Percentiles rank a stretch among this genome's conserved stretches.
Evolutionary conservation across 1,284 basidiomycete species (phyloP).

Genomic region (Peniophora sp.): DNA sequence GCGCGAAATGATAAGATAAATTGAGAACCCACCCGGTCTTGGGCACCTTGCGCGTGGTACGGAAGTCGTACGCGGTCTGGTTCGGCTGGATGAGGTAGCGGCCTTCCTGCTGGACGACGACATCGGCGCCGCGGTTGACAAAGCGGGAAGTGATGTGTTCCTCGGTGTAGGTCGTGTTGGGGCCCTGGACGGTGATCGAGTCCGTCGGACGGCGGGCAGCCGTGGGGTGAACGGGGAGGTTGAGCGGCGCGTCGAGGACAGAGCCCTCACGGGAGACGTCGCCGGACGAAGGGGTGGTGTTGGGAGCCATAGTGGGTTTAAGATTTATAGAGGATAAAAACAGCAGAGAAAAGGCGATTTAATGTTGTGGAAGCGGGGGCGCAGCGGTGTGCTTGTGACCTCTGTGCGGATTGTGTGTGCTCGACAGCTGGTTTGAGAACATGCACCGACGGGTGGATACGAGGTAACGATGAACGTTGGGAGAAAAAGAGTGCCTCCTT

Average conservation of each 20-base stretch:
- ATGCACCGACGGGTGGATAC: slow-evolving; percentile 47
- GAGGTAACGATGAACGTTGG: slow-evolving; percentile 1
- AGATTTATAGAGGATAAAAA: slow-evolving; percentile 10
- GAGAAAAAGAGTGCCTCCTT: not conserved
- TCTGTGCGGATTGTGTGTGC: slow-evolving; percentile 72
- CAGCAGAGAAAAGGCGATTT: slow-evolving; percentile 22
- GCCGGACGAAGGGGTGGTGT: slow-evolving; percentile 38
- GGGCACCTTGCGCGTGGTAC: slow-evolving; percentile 80
- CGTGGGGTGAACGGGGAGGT: slow-evolving; percentile 76
- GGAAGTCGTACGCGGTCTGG: slow-evolving; percentile 81
- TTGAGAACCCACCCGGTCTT: slow-evolving; percentile 78
- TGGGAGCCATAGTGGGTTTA: slow-evolving; percentile 40
- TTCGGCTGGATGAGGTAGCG: slow-evolving; percentile 76
- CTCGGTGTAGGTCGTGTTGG: slow-evolving; percentile 75
- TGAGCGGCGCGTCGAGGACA: slow-evolving; percentile 44
- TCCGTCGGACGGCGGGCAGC: slow-evolving; percentile 64
- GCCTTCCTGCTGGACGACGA: slow-evolving; percentile 56
- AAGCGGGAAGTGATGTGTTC: slow-evolving; percentile 81
- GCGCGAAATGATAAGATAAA: slow-evolving; percentile 3
- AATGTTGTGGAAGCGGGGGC: slow-evolving; percentile 48
- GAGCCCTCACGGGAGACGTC: slow-evolving; percentile 62
- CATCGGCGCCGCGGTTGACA: slow-evolving; percentile 76
- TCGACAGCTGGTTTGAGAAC: slow-evolving; percentile 83
- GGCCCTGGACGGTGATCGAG: slow-evolving; percentile 78
- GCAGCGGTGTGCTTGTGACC: slow-evolving; percentile 66